A percentile compares a stretch with the other conserved stretches of the same genome.
These are phyloP conservation scores for Incumbomyces delicatus DNA, from an alignment of 2,329 filamentous ascomycete species.

Conservation along the genomic window DNA sequence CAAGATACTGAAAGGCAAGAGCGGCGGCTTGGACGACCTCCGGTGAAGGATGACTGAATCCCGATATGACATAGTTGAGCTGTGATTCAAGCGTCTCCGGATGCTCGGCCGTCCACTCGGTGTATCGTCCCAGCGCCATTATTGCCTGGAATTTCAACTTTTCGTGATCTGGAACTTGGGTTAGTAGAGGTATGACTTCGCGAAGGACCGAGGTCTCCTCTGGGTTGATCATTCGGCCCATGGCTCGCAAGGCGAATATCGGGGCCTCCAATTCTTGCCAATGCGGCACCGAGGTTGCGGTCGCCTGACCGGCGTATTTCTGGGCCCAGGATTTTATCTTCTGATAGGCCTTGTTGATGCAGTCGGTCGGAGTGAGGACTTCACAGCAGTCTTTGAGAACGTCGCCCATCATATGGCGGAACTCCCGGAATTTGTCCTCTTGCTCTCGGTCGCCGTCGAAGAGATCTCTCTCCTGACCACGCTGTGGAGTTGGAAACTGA, in stretches of 20 bases:
- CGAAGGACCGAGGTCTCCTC: conserved; percentile 81
- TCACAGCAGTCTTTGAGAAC: conserved; percentile 95
- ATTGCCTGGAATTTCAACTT: conserved; percentile 98
- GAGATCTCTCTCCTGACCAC: conserved; percentile 65
- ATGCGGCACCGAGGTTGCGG: conserved; percentile 66
- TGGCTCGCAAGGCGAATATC: conserved; percentile 86
- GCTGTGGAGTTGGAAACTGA: conserved; percentile 71
- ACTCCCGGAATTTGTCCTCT: conserved; percentile 94
- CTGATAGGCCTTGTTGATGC: conserved; percentile 76
- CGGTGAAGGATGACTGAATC: conserved; percentile 77
- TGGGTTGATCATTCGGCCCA: conserved; percentile 90
- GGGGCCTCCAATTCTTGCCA: conserved; percentile 97
- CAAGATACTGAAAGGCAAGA: conserved; percentile 93
- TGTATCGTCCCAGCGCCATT: conserved; percentile 93
- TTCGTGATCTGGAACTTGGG: conserved; percentile 89
- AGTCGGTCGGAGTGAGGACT: conserved; percentile 87
- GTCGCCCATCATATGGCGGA: conserved; percentile 94
- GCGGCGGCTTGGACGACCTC: conserved; percentile 89
- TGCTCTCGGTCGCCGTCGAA: conserved; percentile 94
- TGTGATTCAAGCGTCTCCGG: conserved; percentile 86
- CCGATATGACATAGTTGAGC: conserved; percentile 89
- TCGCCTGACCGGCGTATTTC: conserved; percentile 67
- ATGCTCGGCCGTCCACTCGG: conserved; percentile 93
- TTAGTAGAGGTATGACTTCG: conserved; percentile 83
- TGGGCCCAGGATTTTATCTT: conserved; percentile 83